A percentile compares a stretch with the other conserved stretches of the same genome.
Conservation (phyloP, 2,329 filamentous ascomycete species). For the Cladophialophora chaetospira region DNA sequence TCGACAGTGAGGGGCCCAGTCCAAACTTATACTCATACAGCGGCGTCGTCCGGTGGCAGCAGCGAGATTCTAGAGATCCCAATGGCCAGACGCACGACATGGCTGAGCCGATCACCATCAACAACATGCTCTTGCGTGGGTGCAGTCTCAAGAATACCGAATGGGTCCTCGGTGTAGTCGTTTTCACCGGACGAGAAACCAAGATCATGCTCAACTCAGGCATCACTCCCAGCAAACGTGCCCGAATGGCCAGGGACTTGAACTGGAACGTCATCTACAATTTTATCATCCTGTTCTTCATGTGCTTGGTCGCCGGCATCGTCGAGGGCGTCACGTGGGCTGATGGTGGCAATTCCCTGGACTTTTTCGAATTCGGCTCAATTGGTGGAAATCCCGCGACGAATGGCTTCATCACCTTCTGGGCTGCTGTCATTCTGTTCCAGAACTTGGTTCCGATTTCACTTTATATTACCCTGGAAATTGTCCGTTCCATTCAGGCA, state of each 20-base stretch:
- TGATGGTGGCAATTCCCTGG: slow-evolving; percentile 67
- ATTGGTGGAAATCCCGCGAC: slow-evolving; percentile 73
- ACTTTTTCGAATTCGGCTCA: slow-evolving; percentile 84
- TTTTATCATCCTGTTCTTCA: slow-evolving; percentile 82
- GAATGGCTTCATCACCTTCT: slow-evolving; percentile 95
- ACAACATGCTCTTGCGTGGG: slow-evolving; percentile 90
- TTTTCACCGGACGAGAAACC: slow-evolving; percentile 93
- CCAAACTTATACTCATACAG: slow-evolving; percentile 95
- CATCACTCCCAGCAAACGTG: slow-evolving; percentile 89
- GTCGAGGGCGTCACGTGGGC: slow-evolving; percentile 83
- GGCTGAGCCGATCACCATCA: slow-evolving; percentile 91
- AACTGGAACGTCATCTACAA: slow-evolving; percentile 99
- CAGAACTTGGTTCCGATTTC: slow-evolving; percentile 99
- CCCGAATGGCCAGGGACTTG: slow-evolving; percentile 85
- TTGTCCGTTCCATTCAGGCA: slow-evolving; percentile 88
- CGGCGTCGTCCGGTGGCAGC: slow-evolving; percentile 83
- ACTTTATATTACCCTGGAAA: slow-evolving; percentile 94
- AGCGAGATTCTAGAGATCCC: slow-evolving; percentile 65
- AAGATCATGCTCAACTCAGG: slow-evolving; percentile 99
- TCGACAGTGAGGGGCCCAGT: slow-evolving; percentile 90
- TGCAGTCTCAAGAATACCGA: slow-evolving; percentile 94
- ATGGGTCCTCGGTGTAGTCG: slow-evolving; percentile 88
- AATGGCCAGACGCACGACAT: slow-evolving; percentile 70
- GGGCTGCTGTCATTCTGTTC: slow-evolving; percentile 90
- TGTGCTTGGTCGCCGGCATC: slow-evolving; percentile 85